Base-by-base conservation (phyloP, 371 early-diverging fungal genomes). In the Mucor ambiguus region DNA sequence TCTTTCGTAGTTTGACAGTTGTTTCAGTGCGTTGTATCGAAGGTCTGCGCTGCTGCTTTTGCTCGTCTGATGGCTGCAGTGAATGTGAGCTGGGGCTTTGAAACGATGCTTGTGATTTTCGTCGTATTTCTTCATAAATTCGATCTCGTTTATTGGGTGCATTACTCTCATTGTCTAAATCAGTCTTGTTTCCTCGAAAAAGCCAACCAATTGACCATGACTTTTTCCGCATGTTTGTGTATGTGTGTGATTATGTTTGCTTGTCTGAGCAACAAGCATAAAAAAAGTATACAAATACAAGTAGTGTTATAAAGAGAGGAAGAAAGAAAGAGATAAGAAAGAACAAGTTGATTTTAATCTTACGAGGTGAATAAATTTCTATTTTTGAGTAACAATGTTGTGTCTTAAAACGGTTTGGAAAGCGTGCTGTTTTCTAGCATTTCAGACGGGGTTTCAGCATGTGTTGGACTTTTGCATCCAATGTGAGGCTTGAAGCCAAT, bases 1-100 rank as follows among this genome's bases (percentile, higher is more conserved):
- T 74, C 18, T 63, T 72, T 44, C 81, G 68, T 46, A 83, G 60
- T 52, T 74, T 74, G 54, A 80, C 77, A 22, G 52, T 68, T 48
- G 76, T 68, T 33, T 65, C 48, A 6, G 54, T 65, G 14, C 68
- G 70, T 3, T 58, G 61, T 4, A 62, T 4, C 0, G 60, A 60
- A 54, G 48, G 48, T 28, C 60, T 46, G 8, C 33, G 35, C 2
- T 49, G 48, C 7, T 44, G 48, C 4, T 29, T 11, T 3, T 26
- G 24, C n/a, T 16, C 33, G 14, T 6, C 58, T 44, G 58, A 41
- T 30, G 2, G 26, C 18, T 37, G 16, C 6, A 20, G 24, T 32
- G 60, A 41, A 20, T 32, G 58, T n/a, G 44, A 43, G 28, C 43
- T 43, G 22, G 52, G 5, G n/a, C n/a, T 49, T 55, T 9, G 38